Base-by-base conservation (phyloP, 768 basidiomycete species). In the Xanthoconium stramineum region DNA sequence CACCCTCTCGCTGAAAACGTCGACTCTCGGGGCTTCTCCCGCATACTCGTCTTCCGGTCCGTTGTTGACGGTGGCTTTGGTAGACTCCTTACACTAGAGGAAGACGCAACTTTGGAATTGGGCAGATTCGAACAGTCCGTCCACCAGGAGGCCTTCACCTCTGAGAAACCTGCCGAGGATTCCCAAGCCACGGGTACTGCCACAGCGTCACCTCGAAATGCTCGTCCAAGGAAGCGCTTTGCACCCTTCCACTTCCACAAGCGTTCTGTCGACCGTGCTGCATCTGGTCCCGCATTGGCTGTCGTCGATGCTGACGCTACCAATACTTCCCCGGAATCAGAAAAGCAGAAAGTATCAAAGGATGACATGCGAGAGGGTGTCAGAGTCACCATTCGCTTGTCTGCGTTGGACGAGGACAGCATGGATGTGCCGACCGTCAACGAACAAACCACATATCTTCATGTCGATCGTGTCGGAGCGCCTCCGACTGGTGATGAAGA, bases 401-500 rank as follows among this genome's bases (percentile, higher is more conserved):
- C 86, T 19, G 94, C 92, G 5, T 75, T 95, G 30, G 91, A 94
- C 54, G 85, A 84, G 47, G 80, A 86, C 35, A 89, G 87, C 56
- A 78, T 79, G 59, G 83, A 83, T 61, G 73, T 94, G 20, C 72
- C 80, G 6, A 80, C 83, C 5, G 78, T 80, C 5, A 98, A 98
- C 65, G 89, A 94, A 57, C 94, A 98, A 69, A 80, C 84, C 35
- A 96, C 94, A 0, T 95, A 94, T 69, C 77, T 97, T 44, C 89
- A 94, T 54, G 81, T 98, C 57, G 83, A 91, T 15, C 80, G 91
- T 17, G 78, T 90, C 57, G 88, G 87, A 0, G 55, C 74, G 10
- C 69, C 74, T 38, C 71, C 77, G 28, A 54, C 70, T 2, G 70
- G 70, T 20, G 70, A 65, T n/a, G 76, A 69, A 35, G 83, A 85